Base-by-base conservation (phyloP, 345 rosid genomes). In the Triadica sebifera region DNA sequence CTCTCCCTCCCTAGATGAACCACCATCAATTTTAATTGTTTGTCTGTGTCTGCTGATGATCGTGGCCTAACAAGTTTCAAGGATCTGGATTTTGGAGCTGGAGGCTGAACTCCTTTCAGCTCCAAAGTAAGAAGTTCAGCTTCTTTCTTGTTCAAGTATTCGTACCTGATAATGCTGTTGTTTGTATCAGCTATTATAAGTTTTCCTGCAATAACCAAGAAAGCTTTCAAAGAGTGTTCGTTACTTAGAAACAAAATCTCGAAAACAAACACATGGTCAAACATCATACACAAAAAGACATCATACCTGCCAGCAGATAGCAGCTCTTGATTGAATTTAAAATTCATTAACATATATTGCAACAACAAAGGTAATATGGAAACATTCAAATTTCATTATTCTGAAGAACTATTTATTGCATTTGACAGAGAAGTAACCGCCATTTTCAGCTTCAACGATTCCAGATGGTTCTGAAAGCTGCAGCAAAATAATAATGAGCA, bases 391-490 rank as follows among this genome's bases (percentile, higher is more conserved):
- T 56, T 79, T 71, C 47, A 15, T 19, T 2, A 9, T 10, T 25
- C 41, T 64, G 60, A 17, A 71, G 20, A 63, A 37, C 8, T 38
- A n/a, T 50, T 11, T 60, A 46, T 41, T 37, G 69, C 65, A 75
- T 51, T 49, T 13, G 65, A 45, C 49, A 25, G 49, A 70, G 71
- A 78, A 70, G 78, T 10, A 34, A 74, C 86, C 72, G 89, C 98
- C 97, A 47, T 88, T 87, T 83, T 83, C 90, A 51, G 88, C 91
- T 79, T 89, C 87, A 62, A 85, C 74, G 67, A 94, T 87, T 75
- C 97, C 98, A 66, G 97, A 83, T 62, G 97, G 98, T 78, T 94
- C 98, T 19, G 98, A 94, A 73, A 94, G 91, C 97, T 94, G 85
- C 81, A 84, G 72, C n/a, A n/a, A n/a, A 79, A 76, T 49, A 58